Base-by-base conservation (phyloP, 2,329 filamentous ascomycete genomes). In the Stachybotrys chlorohalonatus region DNA sequence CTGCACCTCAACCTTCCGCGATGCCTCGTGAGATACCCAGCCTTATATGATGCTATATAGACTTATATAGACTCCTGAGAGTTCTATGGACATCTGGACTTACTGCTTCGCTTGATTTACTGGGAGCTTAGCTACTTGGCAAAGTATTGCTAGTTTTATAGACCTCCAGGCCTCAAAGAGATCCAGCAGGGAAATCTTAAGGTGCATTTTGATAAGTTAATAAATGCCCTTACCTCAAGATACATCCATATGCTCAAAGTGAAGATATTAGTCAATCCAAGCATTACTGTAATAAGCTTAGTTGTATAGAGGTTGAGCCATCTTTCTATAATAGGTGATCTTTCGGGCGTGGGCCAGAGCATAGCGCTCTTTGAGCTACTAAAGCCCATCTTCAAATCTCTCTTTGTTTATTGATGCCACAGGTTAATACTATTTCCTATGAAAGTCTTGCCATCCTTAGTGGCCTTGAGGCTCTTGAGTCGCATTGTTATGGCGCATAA, bases 251-350 rank as follows among this genome's bases (percentile, higher is more conserved):
- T 59, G 60, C 17, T 53, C 51, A 55, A 62, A 62, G 53, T 59
- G 53, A 50, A 48, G 51, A 15, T 57, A 52, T 36, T 53, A 16
- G 52, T 61, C 52, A 53, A 63, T 59, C 55, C 53, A 62, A n/a
- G n/a, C n/a, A n/a, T n/a, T 17, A 56, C 56, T 51, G 58, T 59
- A 7, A 60, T 53, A 47, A 63, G 49, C 55, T 57, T 62, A 49
- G 61, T 53, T 50, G 62, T 63, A 30, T 58, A 57, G 50, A 52
- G 52, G 42, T 58, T 47, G 42, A 63, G 55, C 61, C 53, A 60
- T 1, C 47, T 54, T 7, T 17, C 45, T 31, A 57, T 60, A n/a
- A 61, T 52, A 49, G n/a, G n/a, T n/a, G 59, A 61, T 13, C 52
- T 49, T 30, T 60, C 59, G 45, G 58, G 53, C n/a, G 56, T 16